These are phyloP conservation scores for Discostella pseudostelligera DNA, from an alignment of 108 stramenopile genomes.

Conservation along the genomic window DNA sequence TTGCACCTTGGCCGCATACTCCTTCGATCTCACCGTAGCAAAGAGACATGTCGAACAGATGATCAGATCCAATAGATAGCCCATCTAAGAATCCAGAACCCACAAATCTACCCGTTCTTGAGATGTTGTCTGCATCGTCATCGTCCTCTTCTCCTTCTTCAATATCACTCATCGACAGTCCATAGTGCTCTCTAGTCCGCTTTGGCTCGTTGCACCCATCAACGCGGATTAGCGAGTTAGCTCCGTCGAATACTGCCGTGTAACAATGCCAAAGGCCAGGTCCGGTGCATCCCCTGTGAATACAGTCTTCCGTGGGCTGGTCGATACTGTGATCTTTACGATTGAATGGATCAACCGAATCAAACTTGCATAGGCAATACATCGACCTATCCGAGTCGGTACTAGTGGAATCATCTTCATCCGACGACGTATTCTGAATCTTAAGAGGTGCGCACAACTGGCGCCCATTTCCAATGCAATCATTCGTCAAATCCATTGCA, in stretches of 20 bases:
- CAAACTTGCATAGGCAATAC: constrained; percentile 40
- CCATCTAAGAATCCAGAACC: constrained; percentile 63
- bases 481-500: constrained; percentile 2
- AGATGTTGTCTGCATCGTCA: constrained; percentile 16
- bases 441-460: background rate
- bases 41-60: constrained; percentile 76
- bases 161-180: constrained; percentile 16
- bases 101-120: constrained; percentile 21
- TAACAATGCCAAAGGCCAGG: constrained; percentile 87
- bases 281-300: constrained; percentile 56
- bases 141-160: background rate
- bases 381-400: constrained; percentile 20
- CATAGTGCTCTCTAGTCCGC: constrained; percentile 25
- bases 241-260: constrained; percentile 67
- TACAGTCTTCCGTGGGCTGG: constrained; percentile 37
- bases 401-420: constrained; percentile 26
- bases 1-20: constrained; percentile 52
- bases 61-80: constrained; percentile 83
- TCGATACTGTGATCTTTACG: constrained; percentile 23
- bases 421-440: background rate
- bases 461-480: background rate
- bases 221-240: constrained; percentile 42
- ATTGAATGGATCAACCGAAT: constrained; percentile 31
- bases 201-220: constrained; percentile 63
- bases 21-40: constrained; percentile 84